phyloP scores from a whole-genome alignment of 371 early-diverging fungal genomes.

The Capillidium heterosporum region DNA sequence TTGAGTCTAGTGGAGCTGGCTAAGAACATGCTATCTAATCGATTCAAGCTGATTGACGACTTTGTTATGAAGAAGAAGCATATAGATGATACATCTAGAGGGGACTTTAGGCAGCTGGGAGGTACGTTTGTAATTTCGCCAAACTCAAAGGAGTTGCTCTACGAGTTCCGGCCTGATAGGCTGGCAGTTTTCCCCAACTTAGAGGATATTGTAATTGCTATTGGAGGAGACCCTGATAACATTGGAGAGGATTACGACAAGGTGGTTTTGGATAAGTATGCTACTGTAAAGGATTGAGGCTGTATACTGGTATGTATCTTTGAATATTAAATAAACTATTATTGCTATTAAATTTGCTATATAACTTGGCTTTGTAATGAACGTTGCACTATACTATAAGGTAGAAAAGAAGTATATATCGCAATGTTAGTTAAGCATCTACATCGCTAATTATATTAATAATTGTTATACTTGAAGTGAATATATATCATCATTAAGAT shows the following conservation, averaged over 20 bases:
- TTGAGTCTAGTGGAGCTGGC: neutral
- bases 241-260: neutral
- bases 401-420: too few species aligned
- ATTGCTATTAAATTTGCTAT: too few species aligned
- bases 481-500: too few species aligned
- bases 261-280: too few species aligned
- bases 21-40: neutral
- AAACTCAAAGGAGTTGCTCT: neutral
- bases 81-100: neutral
- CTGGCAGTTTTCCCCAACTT: neutral
- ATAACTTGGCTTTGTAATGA: too few species aligned
- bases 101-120: neutral
- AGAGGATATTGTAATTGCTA: neutral
- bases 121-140: neutral
- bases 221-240: neutral
- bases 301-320: too few species aligned
- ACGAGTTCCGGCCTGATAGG: neutral
- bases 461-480: too few species aligned
- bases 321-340: too few species aligned
- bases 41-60: neutral
- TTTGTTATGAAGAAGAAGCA: neutral
- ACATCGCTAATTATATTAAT: too few species aligned
- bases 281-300: too few species aligned
- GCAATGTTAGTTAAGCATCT: too few species aligned
- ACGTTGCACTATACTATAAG: too few species aligned